A percentile compares a stretch with the other conserved stretches of the same genome.
Conservation (phyloP, 2,329 filamentous ascomycete genomes). For the Fusarium secorum region DNA sequence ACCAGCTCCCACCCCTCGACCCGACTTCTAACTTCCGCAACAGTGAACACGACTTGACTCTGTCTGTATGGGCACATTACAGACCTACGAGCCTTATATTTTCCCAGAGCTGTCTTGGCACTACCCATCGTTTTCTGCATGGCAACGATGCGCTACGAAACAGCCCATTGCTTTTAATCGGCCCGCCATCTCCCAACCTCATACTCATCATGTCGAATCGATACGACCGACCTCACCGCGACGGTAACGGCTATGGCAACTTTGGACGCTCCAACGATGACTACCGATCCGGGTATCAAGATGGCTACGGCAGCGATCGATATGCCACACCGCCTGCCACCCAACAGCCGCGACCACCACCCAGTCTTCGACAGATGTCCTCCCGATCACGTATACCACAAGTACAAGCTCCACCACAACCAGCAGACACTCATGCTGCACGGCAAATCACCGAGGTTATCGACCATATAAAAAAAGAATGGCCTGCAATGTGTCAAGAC, state of each 20-base stretch:
- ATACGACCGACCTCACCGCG: slow-evolving; percentile 54
- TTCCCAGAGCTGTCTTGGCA: neutral
- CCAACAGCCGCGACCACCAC: slow-evolving; percentile 43
- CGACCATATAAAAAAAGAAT: slow-evolving; percentile 84
- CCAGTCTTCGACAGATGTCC: slow-evolving; percentile 46
- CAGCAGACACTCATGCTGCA: slow-evolving; percentile 58
- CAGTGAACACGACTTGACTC: neutral
- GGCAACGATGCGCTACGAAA: slow-evolving; percentile 38
- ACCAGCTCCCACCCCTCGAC: slow-evolving; percentile 27
- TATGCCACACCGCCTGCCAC: slow-evolving; percentile 48
- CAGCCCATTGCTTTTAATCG: slow-evolving; percentile 24
- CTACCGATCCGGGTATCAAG: slow-evolving; percentile 50
- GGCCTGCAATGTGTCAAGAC: slow-evolving; percentile 88
- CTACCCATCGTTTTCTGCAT: neutral
- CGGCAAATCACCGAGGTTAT: slow-evolving; percentile 71
- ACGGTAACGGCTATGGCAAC: slow-evolving; percentile 57
- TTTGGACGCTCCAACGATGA: slow-evolving; percentile 54
- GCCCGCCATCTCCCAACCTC: slow-evolving; percentile 11
- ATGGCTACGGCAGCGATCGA: slow-evolving; percentile 54
- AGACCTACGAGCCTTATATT: neutral
- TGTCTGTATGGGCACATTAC: neutral
- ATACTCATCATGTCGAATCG: slow-evolving; percentile 58
- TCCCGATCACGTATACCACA: slow-evolving; percentile 48
- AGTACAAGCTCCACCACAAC: slow-evolving; percentile 4
- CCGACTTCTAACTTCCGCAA: slow-evolving; percentile 15